Percentiles rank a stretch among this genome's conserved stretches.
These are phyloP conservation scores for Eucalyptus erythrocorys DNA, from an alignment of 345 rosid genomes.

Conservation along the genomic window DNA sequence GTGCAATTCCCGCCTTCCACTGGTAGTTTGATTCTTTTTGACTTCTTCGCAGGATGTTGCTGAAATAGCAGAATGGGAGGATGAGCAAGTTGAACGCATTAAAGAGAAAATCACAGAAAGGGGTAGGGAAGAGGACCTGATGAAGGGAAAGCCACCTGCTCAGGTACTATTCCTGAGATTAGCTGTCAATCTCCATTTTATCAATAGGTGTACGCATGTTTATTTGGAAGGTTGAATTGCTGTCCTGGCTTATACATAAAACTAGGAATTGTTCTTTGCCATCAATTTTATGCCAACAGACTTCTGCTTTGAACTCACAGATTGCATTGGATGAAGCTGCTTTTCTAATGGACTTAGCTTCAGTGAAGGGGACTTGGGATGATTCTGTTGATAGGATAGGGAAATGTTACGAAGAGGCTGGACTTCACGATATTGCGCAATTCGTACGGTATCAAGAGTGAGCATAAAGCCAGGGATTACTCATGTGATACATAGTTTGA, in stretches of 20 bases:
- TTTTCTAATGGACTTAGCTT: slow-evolving; percentile 84
- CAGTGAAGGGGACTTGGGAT: slow-evolving; percentile 71
- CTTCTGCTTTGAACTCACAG: not conserved
- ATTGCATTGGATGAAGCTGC: slow-evolving; percentile 10
- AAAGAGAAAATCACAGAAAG: slow-evolving; percentile 72
- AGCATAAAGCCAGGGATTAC: not conserved
- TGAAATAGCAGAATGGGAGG: slow-evolving; percentile 84
- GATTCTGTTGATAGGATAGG: slow-evolving; percentile 40
- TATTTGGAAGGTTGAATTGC: not conserved
- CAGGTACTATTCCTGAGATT: slow-evolving; percentile 29
- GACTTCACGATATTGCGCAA: slow-evolving; percentile 44
- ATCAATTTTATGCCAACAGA: not conserved
- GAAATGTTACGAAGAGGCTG: slow-evolving; percentile 65
- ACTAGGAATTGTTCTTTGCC: not conserved
- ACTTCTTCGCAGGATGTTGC: slow-evolving; percentile 51
- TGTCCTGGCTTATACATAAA: not conserved
- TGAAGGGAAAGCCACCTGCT: slow-evolving; percentile 73
- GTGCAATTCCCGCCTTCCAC: not conserved
- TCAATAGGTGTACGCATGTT: not conserved
- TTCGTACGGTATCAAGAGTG: slow-evolving; percentile 48
- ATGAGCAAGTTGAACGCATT: slow-evolving; percentile 76
- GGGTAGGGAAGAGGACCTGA: slow-evolving; percentile 69
- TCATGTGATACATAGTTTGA: not conserved
- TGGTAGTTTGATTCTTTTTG: not conserved
- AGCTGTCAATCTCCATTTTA: not conserved